Evolutionary conservation across 148 eudicot genomes (phyloP).

Genomic region (Fagopyrum esculentum): DNA sequence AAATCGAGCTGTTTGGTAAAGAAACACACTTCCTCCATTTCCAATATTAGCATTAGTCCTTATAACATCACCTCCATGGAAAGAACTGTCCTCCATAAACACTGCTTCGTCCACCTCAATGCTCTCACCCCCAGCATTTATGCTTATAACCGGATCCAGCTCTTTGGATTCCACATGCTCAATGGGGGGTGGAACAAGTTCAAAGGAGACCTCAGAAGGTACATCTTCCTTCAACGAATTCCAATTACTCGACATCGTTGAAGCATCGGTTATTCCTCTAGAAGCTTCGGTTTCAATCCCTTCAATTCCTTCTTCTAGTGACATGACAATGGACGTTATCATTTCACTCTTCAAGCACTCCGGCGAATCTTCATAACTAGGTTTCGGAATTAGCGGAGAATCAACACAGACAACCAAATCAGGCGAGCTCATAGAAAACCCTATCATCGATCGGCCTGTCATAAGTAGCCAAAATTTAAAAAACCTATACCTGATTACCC

Average conservation of each 20-base stretch:
- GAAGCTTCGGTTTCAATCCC: constrained; percentile 37
- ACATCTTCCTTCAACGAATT: constrained; percentile 25
- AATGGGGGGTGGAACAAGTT: constrained; percentile 35
- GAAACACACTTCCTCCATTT: constrained; percentile 19
- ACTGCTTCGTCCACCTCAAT: constrained; percentile 15
- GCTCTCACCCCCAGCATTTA: constrained; percentile 40
- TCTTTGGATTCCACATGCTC: constrained; percentile 19
- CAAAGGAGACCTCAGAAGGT: constrained; percentile 48
- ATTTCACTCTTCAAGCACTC: constrained; percentile 27
- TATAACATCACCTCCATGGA: constrained; percentile 36
- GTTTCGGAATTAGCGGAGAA: constrained; percentile 50
- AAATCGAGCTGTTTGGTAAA: constrained; percentile 45
- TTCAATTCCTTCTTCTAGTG: constrained; percentile 79
- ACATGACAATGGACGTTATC: constrained; percentile 45
- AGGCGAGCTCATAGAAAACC: constrained; percentile 59
- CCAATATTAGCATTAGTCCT: constrained; percentile 27
- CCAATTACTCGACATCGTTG: constrained; percentile 34
- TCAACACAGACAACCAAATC: constrained; percentile 61
- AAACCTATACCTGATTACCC: background rate
- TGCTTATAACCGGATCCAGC: constrained; percentile 21
- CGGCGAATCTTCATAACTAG: constrained; percentile 35
- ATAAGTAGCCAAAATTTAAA: constrained; percentile 3
- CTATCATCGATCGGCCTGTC: constrained; percentile 44
- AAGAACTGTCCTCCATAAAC: constrained; percentile 31
- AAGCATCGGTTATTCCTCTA: constrained; percentile 22